phyloP scores from a whole-genome alignment of 176 grass and related monocot genomes.

The Carex scoparia region DNA sequence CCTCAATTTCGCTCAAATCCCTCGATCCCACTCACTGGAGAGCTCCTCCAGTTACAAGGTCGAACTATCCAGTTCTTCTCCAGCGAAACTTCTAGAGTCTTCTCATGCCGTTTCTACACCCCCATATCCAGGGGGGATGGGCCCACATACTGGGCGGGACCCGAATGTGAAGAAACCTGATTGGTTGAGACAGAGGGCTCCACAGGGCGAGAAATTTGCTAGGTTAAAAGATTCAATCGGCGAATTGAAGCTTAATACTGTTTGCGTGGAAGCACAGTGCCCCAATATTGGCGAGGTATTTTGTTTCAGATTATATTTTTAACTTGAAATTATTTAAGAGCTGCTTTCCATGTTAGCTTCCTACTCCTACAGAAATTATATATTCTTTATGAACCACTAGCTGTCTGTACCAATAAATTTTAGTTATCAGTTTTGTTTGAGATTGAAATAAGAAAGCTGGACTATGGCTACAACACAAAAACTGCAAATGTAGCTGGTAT shows the following conservation, averaged over 20 bases:
- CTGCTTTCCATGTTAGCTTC: background rate
- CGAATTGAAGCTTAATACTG: conserved; percentile 78
- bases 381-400: background rate
- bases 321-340: background rate
- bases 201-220: conserved; percentile 68
- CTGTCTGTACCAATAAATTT: background rate
- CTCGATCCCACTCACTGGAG: conserved; percentile 32
- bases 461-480: background rate
- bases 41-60: too few relatives aligned
- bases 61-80: background rate
- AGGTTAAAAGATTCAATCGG: conserved; percentile 55
- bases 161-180: conserved; percentile 64
- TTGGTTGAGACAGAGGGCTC: conserved; percentile 74
- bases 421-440: background rate
- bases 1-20: background rate
- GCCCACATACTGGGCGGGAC: conserved; percentile 56
- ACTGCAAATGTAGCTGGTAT: background rate
- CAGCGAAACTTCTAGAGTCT: conserved; percentile 13
- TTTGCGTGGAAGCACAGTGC: conserved; percentile 88
- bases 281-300: conserved; percentile 94
- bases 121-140: conserved; percentile 39
- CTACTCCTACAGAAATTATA: background rate
- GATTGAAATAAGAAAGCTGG: background rate
- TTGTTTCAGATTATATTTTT: background rate
- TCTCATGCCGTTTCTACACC: conserved; percentile 18